Conservation (phyloP, 495 filamentous ascomycete genomes). For the Amphirosellinia nigrospora region DNA sequence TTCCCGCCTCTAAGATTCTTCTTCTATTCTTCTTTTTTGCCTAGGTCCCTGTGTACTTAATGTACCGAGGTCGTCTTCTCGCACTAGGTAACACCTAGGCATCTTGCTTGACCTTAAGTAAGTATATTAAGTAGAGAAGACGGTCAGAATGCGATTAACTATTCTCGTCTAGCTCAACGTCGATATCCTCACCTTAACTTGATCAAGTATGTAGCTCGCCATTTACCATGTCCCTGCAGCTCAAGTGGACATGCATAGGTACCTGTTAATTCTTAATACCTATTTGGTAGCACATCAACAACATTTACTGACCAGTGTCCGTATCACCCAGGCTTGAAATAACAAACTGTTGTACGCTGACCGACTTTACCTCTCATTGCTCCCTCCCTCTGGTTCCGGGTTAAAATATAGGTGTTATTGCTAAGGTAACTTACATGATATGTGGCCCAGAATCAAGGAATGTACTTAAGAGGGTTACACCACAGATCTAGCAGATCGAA, state of each 20-base stretch:
- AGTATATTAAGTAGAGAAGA: too few species aligned
- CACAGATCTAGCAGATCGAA: not conserved
- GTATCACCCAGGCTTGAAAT: not conserved
- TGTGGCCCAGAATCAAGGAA: not conserved
- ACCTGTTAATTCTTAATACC: not conserved
- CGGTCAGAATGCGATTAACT: not conserved
- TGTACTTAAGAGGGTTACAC: not conserved
- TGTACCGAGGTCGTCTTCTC: not conserved
- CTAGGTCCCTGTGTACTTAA: not conserved
- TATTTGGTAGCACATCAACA: not conserved
- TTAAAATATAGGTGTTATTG: not conserved
- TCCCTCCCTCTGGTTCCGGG: too few species aligned
- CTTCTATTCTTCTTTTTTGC: not conserved
- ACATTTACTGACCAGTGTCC: not conserved
- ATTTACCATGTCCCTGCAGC: not conserved
- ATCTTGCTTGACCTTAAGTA: too few species aligned
- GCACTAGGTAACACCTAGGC: not conserved
- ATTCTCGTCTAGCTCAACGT: not conserved
- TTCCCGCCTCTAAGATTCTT: not conserved
- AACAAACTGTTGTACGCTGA: not conserved
- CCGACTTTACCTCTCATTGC: not conserved
- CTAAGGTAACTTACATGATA: not conserved
- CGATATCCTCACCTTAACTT: not conserved
- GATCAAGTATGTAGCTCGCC: slow-evolving; percentile 4
- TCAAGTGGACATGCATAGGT: not conserved